Evolutionary conservation across 2,329 filamentous ascomycete species (phyloP), one percentile per base, ranked within the genome.

Genomic region (Arthrobotrys megalospora): DNA sequence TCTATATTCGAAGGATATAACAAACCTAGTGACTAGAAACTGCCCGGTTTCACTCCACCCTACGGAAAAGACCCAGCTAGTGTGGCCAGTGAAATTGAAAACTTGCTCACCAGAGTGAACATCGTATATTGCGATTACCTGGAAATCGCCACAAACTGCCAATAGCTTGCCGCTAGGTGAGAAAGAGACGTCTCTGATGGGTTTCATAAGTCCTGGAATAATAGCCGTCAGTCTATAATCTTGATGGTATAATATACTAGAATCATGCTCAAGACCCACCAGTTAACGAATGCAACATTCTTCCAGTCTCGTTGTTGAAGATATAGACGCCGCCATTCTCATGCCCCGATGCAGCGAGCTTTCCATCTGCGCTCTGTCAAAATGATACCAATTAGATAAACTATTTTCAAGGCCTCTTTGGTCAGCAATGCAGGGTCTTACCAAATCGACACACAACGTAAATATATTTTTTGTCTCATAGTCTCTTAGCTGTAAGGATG

Each of bases 1-100:
- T 14, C 34, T 4, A 60, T 47, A 41, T 16, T 34, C 12, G 8
- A 28, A 32, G 14, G 16, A 12, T 11, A 19, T 6, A n/a, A 83
- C 87, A 80, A 84, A 89, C 86, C 93, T 93, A 82, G 92, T 96
- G 1, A 98, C 87, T 11, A 99, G 86, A 84, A 93, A 97, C 85
- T 98, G 95, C 58, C 96, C 96, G 3, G 92, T 96, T 82, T 93
- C 90, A 84, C 91, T 98, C 93, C 95, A 99, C 83, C 97, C 93
- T 50, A 98, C 87, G 36, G 92, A 92, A 79, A 95, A 92, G 80
- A 99, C 91, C 96, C 95, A 99, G 4, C 93, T 91, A 0, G 89
- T 88, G 83, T 95, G 93, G 0, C 92, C 93, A 0, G 88, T 87
- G 63, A 99, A 86, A 83, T 94, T 97, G 19, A 92, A 93, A 12